These are phyloP conservation scores for Colletotrichum cereale DNA, from an alignment of 2,329 filamentous ascomycete genomes.

Conservation along the genomic window DNA sequence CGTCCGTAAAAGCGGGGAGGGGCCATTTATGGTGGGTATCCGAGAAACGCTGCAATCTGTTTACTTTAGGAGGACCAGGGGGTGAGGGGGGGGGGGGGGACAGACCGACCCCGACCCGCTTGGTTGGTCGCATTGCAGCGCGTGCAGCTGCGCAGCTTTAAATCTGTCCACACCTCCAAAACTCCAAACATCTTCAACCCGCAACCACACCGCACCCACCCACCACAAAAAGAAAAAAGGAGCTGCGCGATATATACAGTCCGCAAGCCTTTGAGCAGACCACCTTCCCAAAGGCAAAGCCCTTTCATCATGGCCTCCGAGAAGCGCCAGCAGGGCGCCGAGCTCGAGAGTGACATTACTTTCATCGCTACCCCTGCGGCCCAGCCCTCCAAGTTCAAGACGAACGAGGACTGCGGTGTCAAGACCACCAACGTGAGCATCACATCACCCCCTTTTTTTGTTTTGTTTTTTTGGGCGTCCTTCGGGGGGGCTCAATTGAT, in stretches of 20 bases:
- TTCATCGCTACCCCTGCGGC: constrained; percentile 57
- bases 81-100: neutral
- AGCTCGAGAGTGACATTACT: constrained; percentile 54
- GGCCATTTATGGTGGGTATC: constrained; percentile 11
- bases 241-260: constrained; percentile 15
- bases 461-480: neutral
- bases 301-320: constrained; percentile 40
- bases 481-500: neutral
- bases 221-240: neutral
- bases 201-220: neutral
- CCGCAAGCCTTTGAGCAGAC: neutral
- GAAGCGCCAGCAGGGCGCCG: constrained; percentile 40
- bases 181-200: constrained; percentile 20
- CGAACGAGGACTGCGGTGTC: constrained; percentile 71
- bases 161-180: constrained; percentile 38
- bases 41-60: constrained; percentile 22
- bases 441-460: neutral
- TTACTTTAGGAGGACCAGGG: constrained; percentile 11
- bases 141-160: constrained; percentile 24
- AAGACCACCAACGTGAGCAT: constrained; percentile 53
- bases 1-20: constrained; percentile 5
- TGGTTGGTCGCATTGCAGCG: constrained; percentile 1
- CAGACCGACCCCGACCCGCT: constrained; percentile 3
- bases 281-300: neutral
- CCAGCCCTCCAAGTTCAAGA: constrained; percentile 72